Base-by-base conservation (phyloP, 1,284 basidiomycete genomes). In the Ustilago bromivora region DNA sequence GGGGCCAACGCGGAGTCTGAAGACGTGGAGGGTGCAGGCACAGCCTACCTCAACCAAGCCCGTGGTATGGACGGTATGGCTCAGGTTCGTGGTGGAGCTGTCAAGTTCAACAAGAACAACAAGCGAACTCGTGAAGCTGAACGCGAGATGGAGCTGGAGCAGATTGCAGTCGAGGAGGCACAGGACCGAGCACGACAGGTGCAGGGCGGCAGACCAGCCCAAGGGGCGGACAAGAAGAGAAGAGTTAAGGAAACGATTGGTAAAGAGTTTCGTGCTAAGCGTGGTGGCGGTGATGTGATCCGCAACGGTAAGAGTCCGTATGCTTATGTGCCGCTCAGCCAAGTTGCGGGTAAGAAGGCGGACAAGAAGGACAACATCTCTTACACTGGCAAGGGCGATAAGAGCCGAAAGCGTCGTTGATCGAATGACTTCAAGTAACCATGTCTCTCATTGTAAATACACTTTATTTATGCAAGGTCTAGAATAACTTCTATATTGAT, bases 81-180 rank as follows among this genome's bases (percentile, higher is more conserved):
- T 1, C 91, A 94, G 36, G 56, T 64, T 3, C 89, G 91, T 1
- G 91, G 91, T 70, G 97, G 97, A 19, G 91, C 90, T 41, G 88
- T 98, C 84, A 96, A 95, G 87, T 97, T 98, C 88, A 94, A 98
- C 88, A 98, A 98, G 88, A 94, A 98, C 82, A 86, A 82, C 75
- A 86, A 86, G 64, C 79, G 84, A 11, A 77, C 81, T 31, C 78
- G 84, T 36, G 82, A 78, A 49, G 72, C 76, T 23, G 84, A 85
- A 51, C 77, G 72, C 57, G 79, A 82, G 75, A 60, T 82, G 65
- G 82, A 83, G 49, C 38, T 71, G 23, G 80, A 78, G 54, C 73
- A 80, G 64, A 73, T 77, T 34, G 76, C 68, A 3, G 40, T 61
- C 28, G 84, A 84, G 40, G 81, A 82, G 3, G 78, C 71, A 2